Evolutionary conservation across 2,329 filamentous ascomycete genomes (phyloP), one percentile per base, ranked within the genome.

Genomic region (Botrytis porri): DNA sequence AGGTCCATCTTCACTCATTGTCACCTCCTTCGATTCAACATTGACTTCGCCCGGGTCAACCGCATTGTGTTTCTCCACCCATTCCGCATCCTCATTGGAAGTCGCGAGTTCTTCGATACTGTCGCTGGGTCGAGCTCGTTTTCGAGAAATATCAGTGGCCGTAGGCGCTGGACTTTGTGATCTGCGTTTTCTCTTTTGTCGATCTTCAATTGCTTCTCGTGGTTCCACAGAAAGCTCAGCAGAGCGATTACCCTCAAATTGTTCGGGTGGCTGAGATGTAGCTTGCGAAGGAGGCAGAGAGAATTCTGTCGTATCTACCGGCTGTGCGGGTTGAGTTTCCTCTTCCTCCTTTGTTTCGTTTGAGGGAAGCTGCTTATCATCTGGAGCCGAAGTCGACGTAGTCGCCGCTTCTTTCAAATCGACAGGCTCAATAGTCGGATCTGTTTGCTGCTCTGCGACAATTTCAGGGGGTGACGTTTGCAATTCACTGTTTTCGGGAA

Each of bases 131-230:
- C 86, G 87, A 18, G 84, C 82, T 74, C 87, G 88, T 80, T 92
- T 92, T 69, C 83, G 84, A 62, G 85, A 84, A 65, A 86, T 81
- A 22, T 87, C 86, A 73, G 88, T 85, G 37, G 84, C 82, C 16
- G 84, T 86, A 14, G 87, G 87, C 32, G 86, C 83, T 51, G 90
- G 90, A 73, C 86, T 92, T 72, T 85, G 84, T 61, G 89, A 93
- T 77, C 89, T 86, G 77, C 90, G 88, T 81, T 92, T 93, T 75
- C 90, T 86, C 81, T 91, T 92, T 77, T 88, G 88, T 59, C 84
- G 83, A 76, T 90, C 89, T 75, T 88, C 85, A 48, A 83, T 77
- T 59, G 82, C 77, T 77, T 79, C 78, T 41, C 76, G 75, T n/a
- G 78, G 75, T 54, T 81, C 81, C 20, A 79, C 76, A 16, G 79